Evolutionary conservation across 2,329 filamentous ascomycete species (phyloP), one percentile per base, ranked within the genome.

Genomic region (Gremmenia infestans): DNA sequence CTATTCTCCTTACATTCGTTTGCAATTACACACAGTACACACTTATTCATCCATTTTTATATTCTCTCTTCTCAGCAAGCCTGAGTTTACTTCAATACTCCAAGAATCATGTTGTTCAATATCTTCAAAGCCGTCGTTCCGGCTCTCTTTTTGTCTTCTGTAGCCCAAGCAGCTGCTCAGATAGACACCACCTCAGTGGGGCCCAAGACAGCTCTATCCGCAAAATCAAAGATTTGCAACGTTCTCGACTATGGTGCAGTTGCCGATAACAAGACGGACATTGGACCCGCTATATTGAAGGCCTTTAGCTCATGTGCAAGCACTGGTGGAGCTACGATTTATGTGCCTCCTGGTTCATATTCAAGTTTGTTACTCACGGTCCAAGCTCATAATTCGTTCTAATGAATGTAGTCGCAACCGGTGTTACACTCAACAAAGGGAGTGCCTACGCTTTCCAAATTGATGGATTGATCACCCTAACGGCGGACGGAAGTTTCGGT

Each of bases 391-490:
- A n/a, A 17, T 28, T 36, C 2, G 1, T 12, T 19, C 50, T 50
- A 25, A 58, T 28, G 15, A 48, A n/a, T 32, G 1, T 35, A 59
- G 54, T 64, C 25, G 43, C 50, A 7, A 61, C 58, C 14, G 53
- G 58, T 12, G 55, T 64, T 11, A 49, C 35, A 4, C 55, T 64
- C 15, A 61, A 55, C 28, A 70, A 69, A 46, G 69, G 58, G 0
- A 70, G 66, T 7, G 65, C 68, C n/a, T 72, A 68, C 63, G 71
- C 71, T 5, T 60, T 73, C 4, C 71, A 73, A 50, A 58, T 64
- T 15, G 71, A 73, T 55, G 71, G 71, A 3, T 57, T 72, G 35
- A 64, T 64, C 14, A 60, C 56, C 4, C 50, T 61, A 3, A 62
- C 58, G 8, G 57, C 58, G 12, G 51, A 58, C 22, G 56, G 60